Evolutionary conservation across 2,329 filamentous ascomycete species (phyloP), one percentile per base, ranked within the genome.

Genomic region (Celoporthe dispersa): DNA sequence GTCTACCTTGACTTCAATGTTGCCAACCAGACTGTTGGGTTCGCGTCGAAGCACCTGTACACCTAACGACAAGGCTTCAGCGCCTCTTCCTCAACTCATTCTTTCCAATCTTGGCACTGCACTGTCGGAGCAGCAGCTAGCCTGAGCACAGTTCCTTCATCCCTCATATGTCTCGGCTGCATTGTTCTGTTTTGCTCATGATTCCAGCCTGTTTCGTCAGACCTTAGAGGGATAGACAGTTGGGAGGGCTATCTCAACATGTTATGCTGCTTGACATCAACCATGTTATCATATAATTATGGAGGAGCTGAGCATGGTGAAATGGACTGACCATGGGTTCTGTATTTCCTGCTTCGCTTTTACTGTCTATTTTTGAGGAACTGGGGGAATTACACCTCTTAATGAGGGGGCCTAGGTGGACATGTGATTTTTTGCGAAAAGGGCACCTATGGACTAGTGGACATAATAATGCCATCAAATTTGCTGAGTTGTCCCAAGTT

Each of bases 1-100:
- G 84, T 92, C 73, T 94, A 92, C 77, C 89, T 91, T 39, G 88
- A 93, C 63, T 94, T 93, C 78, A 91, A 94, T 77, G 79, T 84
- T 7, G 80, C 78, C 28, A 81, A 81, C 6, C 80, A 81, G 70
- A 79, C 80, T 62, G 76, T 88, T 37, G 84, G 84, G 1, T 81
- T 86, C 70, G 84, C 83, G 63, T 80, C 80, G 71, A 86, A 86
- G 78, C 69, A 75, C 16, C 75, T 84, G 51, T 68, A 75, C 41
- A 71, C 70, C 28, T 74, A 67, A 66, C 25, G 11, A 19, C 37
- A 33, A 51, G 33, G 28, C 39, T 33, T 64, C 51, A 37, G 31
- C 48, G 53, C 63, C 67, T 66, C 35, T 61, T 59, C 51, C 62
- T 64, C 39, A 41, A 14, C 25, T 39, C 22, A n/a, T 41, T n/a